A percentile compares a stretch with the other conserved stretches of the same genome.
Conservation (phyloP, 2,329 filamentous ascomycete genomes). For the Parastagonospora nodorum region DNA sequence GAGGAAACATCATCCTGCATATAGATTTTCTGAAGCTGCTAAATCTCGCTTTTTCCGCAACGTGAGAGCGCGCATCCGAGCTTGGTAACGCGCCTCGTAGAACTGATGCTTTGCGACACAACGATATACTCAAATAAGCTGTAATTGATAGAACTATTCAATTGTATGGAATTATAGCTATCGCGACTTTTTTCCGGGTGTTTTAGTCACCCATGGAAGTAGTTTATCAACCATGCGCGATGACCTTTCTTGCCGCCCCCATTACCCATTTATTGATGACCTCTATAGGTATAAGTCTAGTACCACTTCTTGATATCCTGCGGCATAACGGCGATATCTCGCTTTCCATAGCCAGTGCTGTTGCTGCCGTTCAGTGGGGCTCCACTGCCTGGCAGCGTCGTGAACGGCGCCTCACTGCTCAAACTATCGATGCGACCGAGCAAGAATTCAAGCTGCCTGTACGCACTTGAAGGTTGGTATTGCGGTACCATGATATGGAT, state of each 20-base stretch:
- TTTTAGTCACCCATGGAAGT: no score
- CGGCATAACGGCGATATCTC: neutral
- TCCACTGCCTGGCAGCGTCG: constrained; percentile 24
- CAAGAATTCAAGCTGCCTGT: constrained; percentile 75
- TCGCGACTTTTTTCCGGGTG: no score
- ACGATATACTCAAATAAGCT: no score
- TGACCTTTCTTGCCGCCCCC: neutral
- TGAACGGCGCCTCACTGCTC: constrained; percentile 40
- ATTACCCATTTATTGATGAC: no score
- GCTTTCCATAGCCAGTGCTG: constrained; percentile 1
- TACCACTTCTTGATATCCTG: constrained; percentile 10
- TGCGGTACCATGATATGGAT: constrained; percentile 69
- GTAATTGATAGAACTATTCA: no score
- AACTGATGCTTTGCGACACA: no score
- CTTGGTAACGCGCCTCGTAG: no score
- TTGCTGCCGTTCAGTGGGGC: neutral
- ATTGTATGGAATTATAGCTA: no score
- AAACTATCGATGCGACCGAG: constrained; percentile 70
- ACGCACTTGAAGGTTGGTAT: constrained; percentile 70
- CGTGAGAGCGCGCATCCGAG: no score
- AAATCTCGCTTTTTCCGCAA: neutral
- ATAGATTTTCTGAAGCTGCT: no score
- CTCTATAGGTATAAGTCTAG: neutral
- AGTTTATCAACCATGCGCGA: neutral
- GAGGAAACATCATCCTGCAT: no score